Evolutionary conservation across 129 eudicot species (phyloP), one percentile per base, ranked within the genome.

Genomic region (Pittosporum tobira): DNA sequence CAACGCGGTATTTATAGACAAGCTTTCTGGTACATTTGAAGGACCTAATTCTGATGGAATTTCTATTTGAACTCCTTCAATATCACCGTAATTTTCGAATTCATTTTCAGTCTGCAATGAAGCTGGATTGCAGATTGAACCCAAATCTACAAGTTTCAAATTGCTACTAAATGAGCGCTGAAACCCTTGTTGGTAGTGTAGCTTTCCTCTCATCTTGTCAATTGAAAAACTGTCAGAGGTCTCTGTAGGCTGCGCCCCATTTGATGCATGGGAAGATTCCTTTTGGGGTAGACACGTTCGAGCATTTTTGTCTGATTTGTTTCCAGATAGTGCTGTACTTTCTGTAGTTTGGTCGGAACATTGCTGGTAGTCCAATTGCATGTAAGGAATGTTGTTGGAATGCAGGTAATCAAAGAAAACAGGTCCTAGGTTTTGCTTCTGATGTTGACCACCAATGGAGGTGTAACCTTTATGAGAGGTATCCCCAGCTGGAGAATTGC

Each of bases 231-330:
- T 73, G 58, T 74, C 77, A 38, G 65, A 51, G 65, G 67, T 69
- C 60, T 70, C 77, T 59, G 51, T 25, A 23, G 77, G 54, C 52
- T 54, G 69, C 47, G 68, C 44, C 63, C 71, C 79, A 61, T 67
- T 81, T 45, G 84, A 76, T 66, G 79, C 73, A 60, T 57, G 50
- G 67, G 86, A 69, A 10, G 82, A 77, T n/a, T 64, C 83, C 70
- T 72, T 75, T 6, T 70, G 70, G 38, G 88, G 68, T 62, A 66
- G 36, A 45, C 80, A 61, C 20, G 68, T 62, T 30, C 59, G 58
- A 34, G 73, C 66, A 50, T 51, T 73, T 31, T 69, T 72, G 45
- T 75, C 80, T 36, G 79, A 62, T 61, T 71, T 89, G 22, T 79
- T 55, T 44, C 74, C 67, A 48, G 82, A 67, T n/a, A 62, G 34